Conservation (phyloP, 306 rosid genomes). For the Cucurbita maxima region DNA sequence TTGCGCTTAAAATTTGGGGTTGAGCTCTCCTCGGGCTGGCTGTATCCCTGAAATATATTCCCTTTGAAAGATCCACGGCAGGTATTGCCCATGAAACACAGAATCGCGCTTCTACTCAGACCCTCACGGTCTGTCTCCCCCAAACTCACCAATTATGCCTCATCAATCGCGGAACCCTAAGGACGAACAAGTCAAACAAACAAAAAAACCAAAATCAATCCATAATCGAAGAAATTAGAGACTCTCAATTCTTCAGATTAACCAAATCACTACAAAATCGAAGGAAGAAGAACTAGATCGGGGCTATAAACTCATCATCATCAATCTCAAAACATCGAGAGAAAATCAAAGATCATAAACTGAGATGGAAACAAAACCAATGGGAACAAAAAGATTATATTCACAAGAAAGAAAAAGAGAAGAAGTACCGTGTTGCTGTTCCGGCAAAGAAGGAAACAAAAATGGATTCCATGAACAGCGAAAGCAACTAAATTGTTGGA, state of each 20-base stretch:
- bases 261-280: background rate
- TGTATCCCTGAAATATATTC: slow-evolving; percentile 44
- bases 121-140: slow-evolving; percentile 12
- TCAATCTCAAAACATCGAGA: background rate
- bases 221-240: background rate
- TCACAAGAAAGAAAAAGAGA: no score
- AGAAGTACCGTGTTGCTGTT: background rate
- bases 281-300: background rate
- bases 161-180: slow-evolving; percentile 7
- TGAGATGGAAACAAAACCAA: no score
- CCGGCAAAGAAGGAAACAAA: background rate
- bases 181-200: background rate
- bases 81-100: slow-evolving; percentile 71
- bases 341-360: background rate
- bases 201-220: background rate
- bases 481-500: background rate
- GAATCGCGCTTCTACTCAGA: background rate
- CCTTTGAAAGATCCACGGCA: slow-evolving; percentile 80
- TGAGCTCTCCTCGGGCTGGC: slow-evolving; percentile 31
- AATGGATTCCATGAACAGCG: slow-evolving; percentile 7
- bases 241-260: background rate
- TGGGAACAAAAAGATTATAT: background rate
- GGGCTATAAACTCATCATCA: background rate
- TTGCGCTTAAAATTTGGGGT: slow-evolving; percentile 29
- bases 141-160: slow-evolving; percentile 23